Evolutionary conservation across 805 yeast species (phyloP).

Genomic region (Clavispora vitiphila): DNA sequence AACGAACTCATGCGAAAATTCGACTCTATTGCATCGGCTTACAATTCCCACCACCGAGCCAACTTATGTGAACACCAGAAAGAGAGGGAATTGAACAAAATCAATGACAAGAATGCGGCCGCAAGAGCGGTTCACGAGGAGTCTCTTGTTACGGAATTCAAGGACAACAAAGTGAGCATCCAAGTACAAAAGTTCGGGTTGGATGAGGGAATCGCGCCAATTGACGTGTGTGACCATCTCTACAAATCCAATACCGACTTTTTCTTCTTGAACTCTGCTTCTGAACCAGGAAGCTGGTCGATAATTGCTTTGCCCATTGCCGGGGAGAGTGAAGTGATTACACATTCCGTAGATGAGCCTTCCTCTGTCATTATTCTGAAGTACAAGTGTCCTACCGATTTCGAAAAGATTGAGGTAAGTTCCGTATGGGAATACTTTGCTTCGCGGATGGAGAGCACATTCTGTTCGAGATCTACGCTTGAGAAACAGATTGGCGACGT

Average conservation of each 20-base stretch:
- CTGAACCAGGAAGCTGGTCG: constrained; percentile 83
- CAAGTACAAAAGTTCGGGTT: constrained; percentile 6
- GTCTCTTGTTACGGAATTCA: constrained; percentile 12
- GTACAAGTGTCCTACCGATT: constrained; percentile 14
- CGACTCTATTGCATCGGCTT: constrained; percentile 41
- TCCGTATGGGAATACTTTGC: constrained; percentile 55
- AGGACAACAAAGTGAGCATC: neutral
- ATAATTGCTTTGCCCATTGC: constrained; percentile 67
- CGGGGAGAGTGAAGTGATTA: constrained; percentile 42
- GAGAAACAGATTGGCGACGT: constrained; percentile 11
- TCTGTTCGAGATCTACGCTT: constrained; percentile 28
- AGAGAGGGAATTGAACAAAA: neutral
- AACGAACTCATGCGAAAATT: constrained; percentile 56
- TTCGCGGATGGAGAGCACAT: constrained; percentile 36
- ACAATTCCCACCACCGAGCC: constrained; percentile 22
- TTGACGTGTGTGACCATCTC: constrained; percentile 51
- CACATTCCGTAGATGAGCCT: constrained; percentile 54
- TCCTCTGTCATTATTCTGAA: constrained; percentile 19
- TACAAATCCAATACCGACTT: constrained; percentile 27
- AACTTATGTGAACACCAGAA: constrained; percentile 4
- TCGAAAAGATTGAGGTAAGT: constrained; percentile 3
- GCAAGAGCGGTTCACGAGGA: constrained; percentile 18
- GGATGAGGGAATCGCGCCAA: constrained; percentile 20
- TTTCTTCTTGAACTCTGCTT: constrained; percentile 68
- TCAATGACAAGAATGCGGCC: constrained; percentile 1